Base-by-base conservation (phyloP, 768 basidiomycete genomes). In the Lactarius vividus region DNA sequence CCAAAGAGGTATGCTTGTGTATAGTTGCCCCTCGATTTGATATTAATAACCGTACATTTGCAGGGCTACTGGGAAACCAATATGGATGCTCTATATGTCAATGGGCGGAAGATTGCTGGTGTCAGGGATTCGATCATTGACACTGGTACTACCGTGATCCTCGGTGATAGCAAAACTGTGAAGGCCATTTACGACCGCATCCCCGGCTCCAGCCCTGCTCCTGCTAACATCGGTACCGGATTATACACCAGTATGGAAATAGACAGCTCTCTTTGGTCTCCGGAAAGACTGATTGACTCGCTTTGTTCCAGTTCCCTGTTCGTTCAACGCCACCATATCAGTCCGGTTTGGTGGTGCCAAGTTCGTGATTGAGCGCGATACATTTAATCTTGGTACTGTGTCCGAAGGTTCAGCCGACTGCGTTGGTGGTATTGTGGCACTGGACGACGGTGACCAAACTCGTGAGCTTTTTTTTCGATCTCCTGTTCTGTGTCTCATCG, bases 291-390 rank as follows among this genome's bases (percentile, higher is more conserved):
- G 7, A 29, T 31, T 20, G 33, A 26, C 6, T 46, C 20, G 26
- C 8, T 28, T 29, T 20, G 18, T 28, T 77, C 59, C 73, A 69
- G 68, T 69, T 44, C 70, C 67, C 2, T 72, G 71, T 61, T 59
- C 59, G 16, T 60, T 62, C 44, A 65, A 63, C 20, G 67, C 72
- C 15, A 39, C 63, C 11, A 62, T 78, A 23, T 39, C 67, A 7
- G 66, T 80, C 63, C 62, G 69, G 4, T 76, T 79, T 70, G 73
- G 72, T 65, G 72, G 72, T 23, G 33, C 35, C 23, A 69, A 64
- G 0, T 77, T 75, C 70, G 26, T 61, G 1, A 69, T 79, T 64
- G 57, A 63, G 37, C 31, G 70, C 2, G 63, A 61, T 13, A 70
- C 40, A 13, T 64, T 72, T 72, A 79, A 76, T 69, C 70, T 79